These are phyloP conservation scores for Fonsecaea pedrosoi DNA, from an alignment of 2,329 filamentous ascomycete species.

Conservation along the genomic window DNA sequence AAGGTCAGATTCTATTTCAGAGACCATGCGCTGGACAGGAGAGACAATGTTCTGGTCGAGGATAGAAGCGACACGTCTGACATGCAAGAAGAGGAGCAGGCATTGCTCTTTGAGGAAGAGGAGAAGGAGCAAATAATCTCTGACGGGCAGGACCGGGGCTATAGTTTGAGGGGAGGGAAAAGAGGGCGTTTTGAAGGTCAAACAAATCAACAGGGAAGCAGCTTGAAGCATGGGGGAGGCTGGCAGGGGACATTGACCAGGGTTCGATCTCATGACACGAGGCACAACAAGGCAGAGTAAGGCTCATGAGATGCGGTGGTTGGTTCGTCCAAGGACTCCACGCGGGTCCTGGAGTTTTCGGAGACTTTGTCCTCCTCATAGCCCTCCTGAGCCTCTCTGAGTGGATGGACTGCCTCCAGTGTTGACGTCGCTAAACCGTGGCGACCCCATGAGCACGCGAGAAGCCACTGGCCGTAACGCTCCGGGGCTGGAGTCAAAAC, in stretches of 20 bases:
- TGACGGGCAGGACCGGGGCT: conserved; percentile 11
- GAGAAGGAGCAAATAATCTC: conserved; percentile 29
- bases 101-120: conserved; percentile 16
- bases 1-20: conserved; percentile 12
- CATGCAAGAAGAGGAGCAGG: conserved; percentile 16
- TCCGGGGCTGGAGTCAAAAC: conserved; percentile 7
- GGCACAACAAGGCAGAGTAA: conserved; percentile 20
- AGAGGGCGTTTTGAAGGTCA: conserved; percentile 30
- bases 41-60: conserved; percentile 31
- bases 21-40: conserved; percentile 21
- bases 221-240: conserved; percentile 17
- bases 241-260: conserved; percentile 10
- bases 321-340: conserved; percentile 21
- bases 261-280: conserved; percentile 23
- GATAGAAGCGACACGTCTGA: conserved; percentile 19
- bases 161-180: conserved; percentile 24
- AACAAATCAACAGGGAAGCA: conserved; percentile 32
- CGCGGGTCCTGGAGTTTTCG: conserved; percentile 17
- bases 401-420: conserved; percentile 7
- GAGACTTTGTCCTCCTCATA: conserved; percentile 22
- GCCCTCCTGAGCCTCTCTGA: conserved; percentile 11
- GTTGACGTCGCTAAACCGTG: conserved; percentile 16
- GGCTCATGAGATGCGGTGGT: conserved; percentile 19
- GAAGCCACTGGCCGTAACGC: conserved; percentile 1
- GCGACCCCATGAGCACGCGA: conserved; percentile 9